Evolutionary conservation across 352 stramenopile species (phyloP), one percentile per base, ranked within the genome.

Genomic region (Bremia lactucae): DNA sequence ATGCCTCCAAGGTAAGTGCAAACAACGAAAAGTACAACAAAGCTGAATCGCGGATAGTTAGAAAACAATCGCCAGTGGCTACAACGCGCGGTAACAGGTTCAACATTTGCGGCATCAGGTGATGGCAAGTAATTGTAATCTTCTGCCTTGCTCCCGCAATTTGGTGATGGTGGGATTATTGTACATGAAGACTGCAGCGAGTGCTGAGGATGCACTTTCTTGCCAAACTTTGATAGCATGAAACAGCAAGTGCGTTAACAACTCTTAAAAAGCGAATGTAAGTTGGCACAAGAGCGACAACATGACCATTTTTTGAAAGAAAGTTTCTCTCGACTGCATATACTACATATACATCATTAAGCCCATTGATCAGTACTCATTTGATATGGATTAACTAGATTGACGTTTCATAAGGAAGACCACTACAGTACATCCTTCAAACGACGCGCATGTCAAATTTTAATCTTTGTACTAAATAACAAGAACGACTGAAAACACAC

Each of bases 311-410:
- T n/a, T n/a, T n/a, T n/a, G n/a, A n/a, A n/a, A n/a, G n/a, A n/a
- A n/a, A n/a, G 13, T 23, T 44, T 52, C 44, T 19, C 36, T 36
- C 22, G 26, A 7, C 31, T 1, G 3, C n/a, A n/a, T n/a, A 11
- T 29, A 7, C 7, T 29, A 29, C 24, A 29, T 29, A 11, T 29
- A 29, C 7, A 13, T 28, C 29, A 15, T 38, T 51, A 45, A 55
- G 42, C 50, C 51, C 13, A 20, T 28, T n/a, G 13, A 16, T 29
- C 23, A 72, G 62, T 74, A 83, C 71, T 83, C 71, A 83, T 80
- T 55, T 61, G 31, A 58, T 68, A 84, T 84, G 72, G 72, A 84
- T 79, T 76, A 80, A 74, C 63, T 77, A 78, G 68, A 45, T 82
- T 82, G 66, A 80, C 68, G 67, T 82, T 78, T 84, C 72, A 84